phyloP scores from a whole-genome alignment of 139 green algal genomes.

The Chlamydomonas sphaeroides region DNA sequence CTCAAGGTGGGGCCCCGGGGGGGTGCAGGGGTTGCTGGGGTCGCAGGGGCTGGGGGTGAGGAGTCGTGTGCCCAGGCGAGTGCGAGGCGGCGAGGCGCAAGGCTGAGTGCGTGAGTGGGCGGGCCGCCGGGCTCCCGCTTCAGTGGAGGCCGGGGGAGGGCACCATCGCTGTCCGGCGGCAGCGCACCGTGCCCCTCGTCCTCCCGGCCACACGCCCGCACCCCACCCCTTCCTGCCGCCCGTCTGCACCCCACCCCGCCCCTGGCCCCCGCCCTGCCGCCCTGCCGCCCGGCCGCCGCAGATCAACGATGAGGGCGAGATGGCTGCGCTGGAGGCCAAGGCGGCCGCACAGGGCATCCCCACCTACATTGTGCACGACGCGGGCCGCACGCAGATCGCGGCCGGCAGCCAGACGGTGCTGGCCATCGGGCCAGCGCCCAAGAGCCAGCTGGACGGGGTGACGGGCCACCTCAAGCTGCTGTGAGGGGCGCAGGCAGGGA shows the following conservation, averaged over 20 bases:
- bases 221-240: neutral
- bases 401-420: conserved; percentile 84
- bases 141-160: too few relatives aligned
- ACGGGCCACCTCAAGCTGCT: conserved; percentile 82
- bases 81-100: too few relatives aligned
- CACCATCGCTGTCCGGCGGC: too few relatives aligned
- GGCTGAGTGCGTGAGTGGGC: too few relatives aligned
- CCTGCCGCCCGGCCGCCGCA: neutral
- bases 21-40: too few relatives aligned
- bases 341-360: conserved; percentile 53
- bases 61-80: too few relatives aligned
- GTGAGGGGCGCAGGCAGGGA: conserved; percentile 45
- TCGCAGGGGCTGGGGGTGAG: too few relatives aligned
- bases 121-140: too few relatives aligned
- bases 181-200: too few relatives aligned
- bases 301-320: conserved; percentile 13
- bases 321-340: conserved; percentile 55
- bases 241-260: neutral
- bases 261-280: neutral
- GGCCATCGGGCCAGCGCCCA: conserved; percentile 79
- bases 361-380: conserved; percentile 76
- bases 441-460: conserved; percentile 70
- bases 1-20: conserved; percentile 53
- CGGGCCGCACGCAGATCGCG: conserved; percentile 84
- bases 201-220: too few relatives aligned